These are phyloP conservation scores for Flaveria ramosissima DNA, from an alignment of 129 eudicot genomes.

Conservation along the genomic window DNA sequence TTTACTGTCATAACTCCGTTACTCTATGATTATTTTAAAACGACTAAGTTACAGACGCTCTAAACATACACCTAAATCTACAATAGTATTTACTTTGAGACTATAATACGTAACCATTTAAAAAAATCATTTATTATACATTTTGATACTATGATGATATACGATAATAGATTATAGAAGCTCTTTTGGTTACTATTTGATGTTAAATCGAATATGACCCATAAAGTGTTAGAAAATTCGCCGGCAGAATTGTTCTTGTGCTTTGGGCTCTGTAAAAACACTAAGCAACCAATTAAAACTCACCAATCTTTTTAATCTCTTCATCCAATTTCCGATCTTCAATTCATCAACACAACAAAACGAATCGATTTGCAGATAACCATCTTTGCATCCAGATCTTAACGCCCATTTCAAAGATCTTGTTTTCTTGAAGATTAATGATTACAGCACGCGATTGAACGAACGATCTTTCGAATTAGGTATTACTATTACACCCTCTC, in stretches of 20 bases:
- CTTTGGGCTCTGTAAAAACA: conserved; percentile 35
- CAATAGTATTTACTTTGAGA: no score
- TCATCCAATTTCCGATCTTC: conserved; percentile 9
- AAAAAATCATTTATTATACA: no score
- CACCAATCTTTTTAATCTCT: conserved; percentile 17
- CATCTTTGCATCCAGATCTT: conserved; percentile 31
- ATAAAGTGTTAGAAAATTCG: conserved; percentile 18
- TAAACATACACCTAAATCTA: no score
- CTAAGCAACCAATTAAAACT: conserved; percentile 30
- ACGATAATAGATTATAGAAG: no score
- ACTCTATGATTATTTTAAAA: no score
- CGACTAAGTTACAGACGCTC: no score
- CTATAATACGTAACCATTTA: no score
- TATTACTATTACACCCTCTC: conserved; percentile 1
- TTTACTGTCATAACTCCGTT: background rate
- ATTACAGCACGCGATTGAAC: background rate
- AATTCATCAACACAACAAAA: background rate
- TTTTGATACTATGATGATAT: no score
- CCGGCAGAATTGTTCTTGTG: conserved; percentile 38
- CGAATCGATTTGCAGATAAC: background rate
- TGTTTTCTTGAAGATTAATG: conserved; percentile 3
- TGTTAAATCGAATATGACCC: conserved; percentile 12
- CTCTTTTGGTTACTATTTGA: background rate
- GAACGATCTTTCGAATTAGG: conserved; percentile 28
- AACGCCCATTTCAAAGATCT: conserved; percentile 18